Conservation (phyloP, 352 stramenopile species). For the Halophytophthora polymorphica region DNA sequence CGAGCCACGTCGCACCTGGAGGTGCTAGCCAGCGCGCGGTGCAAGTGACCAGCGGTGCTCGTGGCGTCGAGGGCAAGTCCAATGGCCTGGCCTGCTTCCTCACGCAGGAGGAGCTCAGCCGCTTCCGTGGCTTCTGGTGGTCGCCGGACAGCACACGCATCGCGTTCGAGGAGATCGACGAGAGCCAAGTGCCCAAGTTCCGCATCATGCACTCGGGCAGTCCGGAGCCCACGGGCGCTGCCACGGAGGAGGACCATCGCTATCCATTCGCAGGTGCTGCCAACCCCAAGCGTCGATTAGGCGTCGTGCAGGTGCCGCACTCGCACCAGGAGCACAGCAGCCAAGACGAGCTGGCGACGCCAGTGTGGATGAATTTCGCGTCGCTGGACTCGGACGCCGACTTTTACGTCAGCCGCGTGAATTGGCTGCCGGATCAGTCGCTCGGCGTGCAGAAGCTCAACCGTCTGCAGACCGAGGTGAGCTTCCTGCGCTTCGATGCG, state of each 20-base stretch:
- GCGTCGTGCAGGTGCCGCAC: conserved; percentile 43
- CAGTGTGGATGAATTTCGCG: conserved; percentile 78
- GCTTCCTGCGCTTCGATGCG: conserved; percentile 81
- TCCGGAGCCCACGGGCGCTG: conserved; percentile 43
- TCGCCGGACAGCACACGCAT: conserved; percentile 82
- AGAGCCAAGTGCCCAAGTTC: conserved; percentile 92
- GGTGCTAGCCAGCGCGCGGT: conserved; percentile 39
- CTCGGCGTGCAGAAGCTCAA: conserved; percentile 89
- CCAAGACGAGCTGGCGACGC: conserved; percentile 23
- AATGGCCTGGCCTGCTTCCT: conserved; percentile 97
- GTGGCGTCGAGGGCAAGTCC: conserved; percentile 64
- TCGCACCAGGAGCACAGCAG: conserved; percentile 4
- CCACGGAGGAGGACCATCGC: conserved; percentile 76
- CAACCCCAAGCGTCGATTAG: conserved; percentile 90
- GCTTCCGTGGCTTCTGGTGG: conserved; percentile 97
- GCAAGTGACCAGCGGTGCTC: conserved; percentile 76
- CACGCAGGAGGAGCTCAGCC: conserved; percentile 96
- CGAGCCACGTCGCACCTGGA: conserved; percentile 35
- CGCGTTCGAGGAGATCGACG: conserved; percentile 92
- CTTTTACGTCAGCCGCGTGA: conserved; percentile 92
- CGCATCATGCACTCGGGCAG: conserved; percentile 94
- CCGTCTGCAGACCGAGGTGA: conserved; percentile 70
- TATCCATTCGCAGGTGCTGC: conserved; percentile 92
- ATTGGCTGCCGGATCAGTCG: conserved; percentile 93
- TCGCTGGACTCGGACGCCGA: conserved; percentile 39